phyloP scores from a whole-genome alignment of 495 filamentous ascomycete genomes.

The Talaromyces thailandensis region DNA sequence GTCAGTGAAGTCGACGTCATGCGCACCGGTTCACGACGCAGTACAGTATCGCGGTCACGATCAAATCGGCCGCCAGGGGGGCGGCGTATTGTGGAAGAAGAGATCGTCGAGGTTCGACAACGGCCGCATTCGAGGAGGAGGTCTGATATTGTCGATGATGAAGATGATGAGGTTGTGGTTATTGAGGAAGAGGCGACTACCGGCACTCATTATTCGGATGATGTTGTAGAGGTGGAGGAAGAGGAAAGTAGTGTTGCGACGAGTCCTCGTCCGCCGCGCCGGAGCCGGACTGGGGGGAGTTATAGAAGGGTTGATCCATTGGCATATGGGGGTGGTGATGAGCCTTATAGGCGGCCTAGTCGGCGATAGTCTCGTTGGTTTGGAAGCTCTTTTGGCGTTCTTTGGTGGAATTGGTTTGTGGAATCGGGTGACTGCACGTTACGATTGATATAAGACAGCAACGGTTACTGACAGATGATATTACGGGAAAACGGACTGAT shows the following conservation, averaged over 20 bases:
- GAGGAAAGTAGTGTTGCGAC: conserved; percentile 4
- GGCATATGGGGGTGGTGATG: conserved; percentile 22
- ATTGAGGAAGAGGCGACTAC: conserved; percentile 31
- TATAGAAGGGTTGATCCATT: conserved; percentile 25
- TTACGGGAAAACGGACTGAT: background rate
- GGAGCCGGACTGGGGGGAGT: conserved; percentile 11
- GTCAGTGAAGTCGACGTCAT: conserved; percentile 17
- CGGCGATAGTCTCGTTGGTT: background rate
- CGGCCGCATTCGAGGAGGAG: conserved; percentile 11
- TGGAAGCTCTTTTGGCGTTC: background rate
- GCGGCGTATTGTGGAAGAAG: conserved; percentile 17
- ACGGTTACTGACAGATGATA: background rate
- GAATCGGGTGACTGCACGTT: background rate
- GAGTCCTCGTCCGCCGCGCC: conserved; percentile 4
- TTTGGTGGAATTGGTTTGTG: background rate
- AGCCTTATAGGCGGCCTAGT: conserved; percentile 7
- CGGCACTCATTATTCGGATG: conserved; percentile 8
- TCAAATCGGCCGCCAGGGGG: conserved; percentile 19
- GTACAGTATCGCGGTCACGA: conserved; percentile 10
- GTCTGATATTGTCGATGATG: conserved; percentile 11
- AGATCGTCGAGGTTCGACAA: conserved; percentile 17
- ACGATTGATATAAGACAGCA: background rate
- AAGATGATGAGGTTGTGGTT: conserved; percentile 27
- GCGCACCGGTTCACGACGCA: conserved; percentile 10
- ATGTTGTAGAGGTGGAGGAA: conserved; percentile 10